phyloP scores from a whole-genome alignment of 2,329 filamentous ascomycete species.

The Penicillium digitatum region DNA sequence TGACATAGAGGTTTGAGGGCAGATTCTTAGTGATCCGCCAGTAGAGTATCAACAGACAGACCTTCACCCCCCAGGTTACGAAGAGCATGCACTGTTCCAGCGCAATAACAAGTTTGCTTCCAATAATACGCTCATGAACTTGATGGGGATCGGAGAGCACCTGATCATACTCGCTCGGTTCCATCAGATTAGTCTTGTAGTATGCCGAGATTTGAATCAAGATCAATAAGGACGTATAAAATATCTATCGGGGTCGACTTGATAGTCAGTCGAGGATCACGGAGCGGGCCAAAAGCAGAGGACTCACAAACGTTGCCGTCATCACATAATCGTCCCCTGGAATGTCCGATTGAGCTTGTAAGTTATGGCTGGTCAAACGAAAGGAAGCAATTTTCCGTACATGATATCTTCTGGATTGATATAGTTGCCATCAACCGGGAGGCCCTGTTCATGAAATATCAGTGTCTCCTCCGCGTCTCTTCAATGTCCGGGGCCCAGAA shows the following conservation, averaged over 20 bases:
- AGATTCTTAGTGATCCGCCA: slow-evolving; percentile 43
- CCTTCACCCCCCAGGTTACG: slow-evolving; percentile 50
- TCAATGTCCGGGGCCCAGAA: too few relatives aligned
- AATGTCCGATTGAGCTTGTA: neutral
- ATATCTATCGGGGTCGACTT: slow-evolving; percentile 21
- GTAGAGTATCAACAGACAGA: slow-evolving; percentile 50
- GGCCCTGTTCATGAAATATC: neutral
- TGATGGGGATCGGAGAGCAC: slow-evolving; percentile 38
- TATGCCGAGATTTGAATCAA: slow-evolving; percentile 38
- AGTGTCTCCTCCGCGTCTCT: neutral
- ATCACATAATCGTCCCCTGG: slow-evolving; percentile 39
- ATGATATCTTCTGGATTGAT: neutral
- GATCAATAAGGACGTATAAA: slow-evolving; percentile 34
- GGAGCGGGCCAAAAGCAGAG: neutral
- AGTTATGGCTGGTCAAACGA: neutral
- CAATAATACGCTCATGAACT: slow-evolving; percentile 42
- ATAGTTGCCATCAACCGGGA: neutral
- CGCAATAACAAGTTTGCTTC: slow-evolving; percentile 49
- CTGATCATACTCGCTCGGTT: slow-evolving; percentile 31
- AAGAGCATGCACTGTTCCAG: slow-evolving; percentile 49
- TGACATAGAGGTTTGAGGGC: slow-evolving; percentile 37
- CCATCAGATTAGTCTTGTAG: slow-evolving; percentile 40
- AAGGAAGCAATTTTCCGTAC: neutral
- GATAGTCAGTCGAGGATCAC: neutral
- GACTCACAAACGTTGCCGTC: slow-evolving; percentile 36